phyloP scores from a whole-genome alignment of 306 rosid species.

The Mimosa pudica region DNA sequence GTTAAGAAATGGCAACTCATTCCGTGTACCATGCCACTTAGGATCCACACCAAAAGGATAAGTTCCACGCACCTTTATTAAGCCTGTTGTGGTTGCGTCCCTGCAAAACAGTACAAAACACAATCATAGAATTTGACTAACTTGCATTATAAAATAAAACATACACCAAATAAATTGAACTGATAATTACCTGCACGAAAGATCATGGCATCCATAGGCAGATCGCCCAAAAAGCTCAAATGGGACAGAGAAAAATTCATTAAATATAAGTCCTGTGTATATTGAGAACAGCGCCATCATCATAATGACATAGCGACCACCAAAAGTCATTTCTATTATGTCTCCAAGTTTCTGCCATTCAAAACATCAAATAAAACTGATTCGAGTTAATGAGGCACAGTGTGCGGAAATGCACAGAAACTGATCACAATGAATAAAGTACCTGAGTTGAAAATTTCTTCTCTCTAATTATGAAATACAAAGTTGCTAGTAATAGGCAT shows the following conservation, averaged over 20 bases:
- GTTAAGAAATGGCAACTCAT: slow-evolving; percentile 95
- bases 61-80: slow-evolving; percentile 70
- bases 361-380: slow-evolving; percentile 44
- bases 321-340: slow-evolving; percentile 80
- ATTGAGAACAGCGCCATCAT: slow-evolving; percentile 88
- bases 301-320: slow-evolving; percentile 72
- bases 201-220: slow-evolving; percentile 71
- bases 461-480: slow-evolving; percentile 70
- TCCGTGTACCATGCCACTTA: slow-evolving; percentile 90
- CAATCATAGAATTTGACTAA: not conserved
- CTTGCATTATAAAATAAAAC: slow-evolving; percentile 12
- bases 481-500: slow-evolving; percentile 73
- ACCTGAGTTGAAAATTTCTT: slow-evolving; percentile 65
- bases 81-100: slow-evolving; percentile 72
- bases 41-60: slow-evolving; percentile 99
- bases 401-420: slow-evolving; percentile 21
- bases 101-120: slow-evolving; percentile 40
- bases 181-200: slow-evolving; percentile 65
- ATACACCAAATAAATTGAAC: slow-evolving; percentile 18
- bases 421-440: slow-evolving; percentile 32
- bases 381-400: slow-evolving; percentile 22
- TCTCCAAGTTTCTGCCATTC: slow-evolving; percentile 81
- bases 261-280: slow-evolving; percentile 82
- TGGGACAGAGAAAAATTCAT: slow-evolving; percentile 82
- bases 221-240: slow-evolving; percentile 74